phyloP scores from a whole-genome alignment of 2,329 filamentous ascomycete genomes.

The Aureobasidium subglaciale region DNA sequence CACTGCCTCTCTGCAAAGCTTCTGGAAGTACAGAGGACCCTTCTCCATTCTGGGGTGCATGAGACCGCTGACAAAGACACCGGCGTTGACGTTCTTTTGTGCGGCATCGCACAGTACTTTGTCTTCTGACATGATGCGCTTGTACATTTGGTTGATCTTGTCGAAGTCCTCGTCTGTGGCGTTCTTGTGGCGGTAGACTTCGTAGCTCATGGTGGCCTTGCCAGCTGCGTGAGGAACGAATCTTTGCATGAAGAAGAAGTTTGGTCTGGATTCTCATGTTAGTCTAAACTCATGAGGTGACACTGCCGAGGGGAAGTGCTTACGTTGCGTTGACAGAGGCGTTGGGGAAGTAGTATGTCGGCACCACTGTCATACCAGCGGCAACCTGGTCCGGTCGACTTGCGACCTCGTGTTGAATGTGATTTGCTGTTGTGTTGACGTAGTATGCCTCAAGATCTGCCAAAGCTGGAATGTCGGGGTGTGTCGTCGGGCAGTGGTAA shows the following conservation, averaged over 20 bases:
- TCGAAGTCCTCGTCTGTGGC: constrained; percentile 53
- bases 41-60: constrained; percentile 56
- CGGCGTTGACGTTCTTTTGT: constrained; percentile 55
- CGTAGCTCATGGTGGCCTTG: constrained; percentile 52
- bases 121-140: constrained; percentile 58
- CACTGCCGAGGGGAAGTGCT: constrained; percentile 23
- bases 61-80: constrained; percentile 56
- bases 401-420: constrained; percentile 43
- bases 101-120: constrained; percentile 54
- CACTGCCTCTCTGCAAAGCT: constrained; percentile 42
- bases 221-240: constrained; percentile 50
- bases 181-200: constrained; percentile 56
- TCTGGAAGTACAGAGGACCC: constrained; percentile 43
- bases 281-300: neutral
- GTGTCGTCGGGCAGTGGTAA: constrained; percentile 55
- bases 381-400: constrained; percentile 44
- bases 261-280: constrained; percentile 34
- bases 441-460: constrained; percentile 51
- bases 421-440: constrained; percentile 43
- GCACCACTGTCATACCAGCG: constrained; percentile 40
- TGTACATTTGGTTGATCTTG: constrained; percentile 53
- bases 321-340: constrained; percentile 46
- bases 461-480: constrained; percentile 52
- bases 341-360: constrained; percentile 47
- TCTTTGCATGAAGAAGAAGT: constrained; percentile 57